phyloP scores from a whole-genome alignment of 1,284 basidiomycete species.

The Anthracocystis walkeri region DNA sequence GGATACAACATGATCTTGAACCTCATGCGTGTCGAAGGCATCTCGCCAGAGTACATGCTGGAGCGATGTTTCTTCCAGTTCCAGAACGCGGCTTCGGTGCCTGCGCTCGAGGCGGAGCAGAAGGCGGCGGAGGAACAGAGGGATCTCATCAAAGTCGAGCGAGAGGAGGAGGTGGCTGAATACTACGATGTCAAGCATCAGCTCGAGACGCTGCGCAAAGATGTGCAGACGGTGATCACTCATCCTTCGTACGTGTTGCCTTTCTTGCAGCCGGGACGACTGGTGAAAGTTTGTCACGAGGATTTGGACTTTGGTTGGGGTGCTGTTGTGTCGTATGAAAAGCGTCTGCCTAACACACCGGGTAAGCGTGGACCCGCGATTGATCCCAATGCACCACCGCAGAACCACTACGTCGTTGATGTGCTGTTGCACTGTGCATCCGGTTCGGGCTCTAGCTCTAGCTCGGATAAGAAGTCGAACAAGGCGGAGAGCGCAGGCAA shows the following conservation, averaged over 20 bases:
- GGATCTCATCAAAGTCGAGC: conserved; percentile 79
- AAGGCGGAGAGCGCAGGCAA: conserved; percentile 24
- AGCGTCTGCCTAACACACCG: conserved; percentile 74
- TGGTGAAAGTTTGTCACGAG: conserved; percentile 88
- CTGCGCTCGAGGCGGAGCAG: conserved; percentile 86
- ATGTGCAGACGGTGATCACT: conserved; percentile 90
- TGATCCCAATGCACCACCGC: conserved; percentile 77
- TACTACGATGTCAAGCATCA: conserved; percentile 93
- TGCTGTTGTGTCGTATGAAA: conserved; percentile 89
- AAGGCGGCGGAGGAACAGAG: conserved; percentile 79
- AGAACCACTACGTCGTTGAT: conserved; percentile 92
- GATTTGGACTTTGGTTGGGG: conserved; percentile 97
- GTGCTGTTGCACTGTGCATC: conserved; percentile 86
- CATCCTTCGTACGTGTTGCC: conserved; percentile 93
- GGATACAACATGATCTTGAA: conserved; percentile 99
- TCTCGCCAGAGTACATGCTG: conserved; percentile 98
- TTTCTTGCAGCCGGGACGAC: conserved; percentile 90
- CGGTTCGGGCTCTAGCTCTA: conserved; percentile 71
- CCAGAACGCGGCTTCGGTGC: conserved; percentile 91
- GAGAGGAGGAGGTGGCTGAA: conserved; percentile 85
- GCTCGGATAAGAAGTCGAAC: conserved; percentile 29
- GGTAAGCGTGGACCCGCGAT: conserved; percentile 47
- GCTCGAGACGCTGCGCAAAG: conserved; percentile 84
- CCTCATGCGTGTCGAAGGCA: conserved; percentile 97
- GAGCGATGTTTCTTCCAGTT: conserved; percentile 98